These are phyloP conservation scores for Monosporascus sp. DNA, from an alignment of 2,329 filamentous ascomycete species.

Conservation along the genomic window DNA sequence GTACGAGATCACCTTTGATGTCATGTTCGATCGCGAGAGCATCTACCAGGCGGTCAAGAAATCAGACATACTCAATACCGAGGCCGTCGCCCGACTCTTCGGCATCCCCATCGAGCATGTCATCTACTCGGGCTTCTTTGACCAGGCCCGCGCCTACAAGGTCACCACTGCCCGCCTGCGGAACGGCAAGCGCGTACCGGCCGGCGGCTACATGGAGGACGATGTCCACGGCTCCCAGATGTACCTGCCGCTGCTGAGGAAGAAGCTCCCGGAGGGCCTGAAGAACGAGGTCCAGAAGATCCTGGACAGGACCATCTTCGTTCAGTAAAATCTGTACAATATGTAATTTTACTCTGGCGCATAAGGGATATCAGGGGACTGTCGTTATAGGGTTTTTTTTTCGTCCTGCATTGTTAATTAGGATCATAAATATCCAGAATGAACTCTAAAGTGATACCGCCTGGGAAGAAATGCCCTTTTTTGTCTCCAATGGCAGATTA, in stretches of 20 bases:
- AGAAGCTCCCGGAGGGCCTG: conserved; percentile 14
- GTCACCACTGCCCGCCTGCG: conserved; percentile 30
- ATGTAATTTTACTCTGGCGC: no score
- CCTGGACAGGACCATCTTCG: background rate
- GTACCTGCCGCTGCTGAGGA: conserved; percentile 19
- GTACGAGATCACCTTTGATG: conserved; percentile 47
- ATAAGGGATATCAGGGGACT: no score
- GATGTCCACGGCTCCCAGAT: conserved; percentile 26
- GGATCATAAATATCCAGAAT: no score
- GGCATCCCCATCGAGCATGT: conserved; percentile 22
- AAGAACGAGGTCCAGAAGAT: background rate
- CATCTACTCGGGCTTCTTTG: conserved; percentile 36
- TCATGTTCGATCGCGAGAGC: conserved; percentile 37
- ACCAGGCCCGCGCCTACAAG: conserved; percentile 43
- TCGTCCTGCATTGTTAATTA: no score
- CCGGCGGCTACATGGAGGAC: conserved; percentile 26
- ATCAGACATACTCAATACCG: conserved; percentile 28
- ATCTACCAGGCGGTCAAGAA: conserved; percentile 32
- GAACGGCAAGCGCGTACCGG: conserved; percentile 10
- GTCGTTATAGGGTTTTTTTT: no score
- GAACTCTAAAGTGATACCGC: no score
- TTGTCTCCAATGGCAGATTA: no score
- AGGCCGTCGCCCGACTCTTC: conserved; percentile 30
- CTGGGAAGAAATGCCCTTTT: no score
- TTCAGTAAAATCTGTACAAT: background rate